phyloP scores from a whole-genome alignment of 495 filamentous ascomycete genomes.

The Acidomyces sp. region DNA sequence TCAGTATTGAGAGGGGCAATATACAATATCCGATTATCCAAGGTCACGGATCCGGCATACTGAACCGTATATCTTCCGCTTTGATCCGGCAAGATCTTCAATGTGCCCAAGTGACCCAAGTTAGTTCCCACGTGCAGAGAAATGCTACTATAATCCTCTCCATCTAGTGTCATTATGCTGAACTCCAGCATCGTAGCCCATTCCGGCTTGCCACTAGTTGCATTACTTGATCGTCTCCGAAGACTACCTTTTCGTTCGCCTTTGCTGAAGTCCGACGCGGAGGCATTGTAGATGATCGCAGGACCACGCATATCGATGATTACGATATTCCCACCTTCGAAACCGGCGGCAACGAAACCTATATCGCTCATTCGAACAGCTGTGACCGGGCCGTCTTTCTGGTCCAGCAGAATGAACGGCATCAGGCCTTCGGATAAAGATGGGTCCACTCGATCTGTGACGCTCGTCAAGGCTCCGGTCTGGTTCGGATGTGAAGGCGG shows the following conservation, averaged over 20 bases:
- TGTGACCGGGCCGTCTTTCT: slow-evolving; percentile 64
- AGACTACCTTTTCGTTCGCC: slow-evolving; percentile 60
- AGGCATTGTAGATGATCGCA: slow-evolving; percentile 63
- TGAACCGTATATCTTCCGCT: slow-evolving; percentile 60
- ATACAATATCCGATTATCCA: slow-evolving; percentile 61
- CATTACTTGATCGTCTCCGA: slow-evolving; percentile 32
- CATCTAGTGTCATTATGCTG: slow-evolving; percentile 83
- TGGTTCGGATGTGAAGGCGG: slow-evolving; percentile 37
- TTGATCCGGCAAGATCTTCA: slow-evolving; percentile 68
- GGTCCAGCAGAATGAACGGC: slow-evolving; percentile 66
- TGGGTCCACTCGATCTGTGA: slow-evolving; percentile 63
- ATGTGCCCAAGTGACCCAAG: slow-evolving; percentile 66
- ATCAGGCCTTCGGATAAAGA: slow-evolving; percentile 67
- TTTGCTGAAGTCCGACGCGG: slow-evolving; percentile 53
- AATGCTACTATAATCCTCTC: slow-evolving; percentile 89
- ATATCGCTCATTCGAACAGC: slow-evolving; percentile 74
- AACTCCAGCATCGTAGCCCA: slow-evolving; percentile 75
- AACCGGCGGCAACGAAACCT: slow-evolving; percentile 79
- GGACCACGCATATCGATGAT: slow-evolving; percentile 84
- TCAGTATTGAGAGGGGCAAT: slow-evolving; percentile 69
- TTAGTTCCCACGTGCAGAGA: slow-evolving; percentile 84
- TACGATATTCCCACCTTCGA: slow-evolving; percentile 60
- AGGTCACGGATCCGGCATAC: slow-evolving; percentile 47
- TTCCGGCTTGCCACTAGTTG: slow-evolving; percentile 37
- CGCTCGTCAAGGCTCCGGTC: slow-evolving; percentile 52